A percentile compares a stretch with the other conserved stretches of the same genome.
These are phyloP conservation scores for Cyclotella baltica DNA, from an alignment of 108 stramenopile genomes.

Conservation along the genomic window DNA sequence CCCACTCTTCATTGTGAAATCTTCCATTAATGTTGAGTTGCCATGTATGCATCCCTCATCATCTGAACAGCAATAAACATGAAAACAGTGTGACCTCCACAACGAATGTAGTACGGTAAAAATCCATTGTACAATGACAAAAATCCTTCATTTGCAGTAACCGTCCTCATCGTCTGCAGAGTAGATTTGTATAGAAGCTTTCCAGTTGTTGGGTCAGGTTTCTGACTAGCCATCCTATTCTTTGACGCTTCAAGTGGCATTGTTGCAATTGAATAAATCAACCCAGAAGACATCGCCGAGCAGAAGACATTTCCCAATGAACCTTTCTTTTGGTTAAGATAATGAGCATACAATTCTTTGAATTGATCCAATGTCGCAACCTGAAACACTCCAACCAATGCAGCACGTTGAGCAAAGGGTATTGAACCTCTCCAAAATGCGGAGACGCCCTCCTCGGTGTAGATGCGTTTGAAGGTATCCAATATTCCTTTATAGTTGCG, in stretches of 20 bases:
- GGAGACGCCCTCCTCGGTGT: conserved; percentile 82
- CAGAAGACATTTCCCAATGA: conserved; percentile 90
- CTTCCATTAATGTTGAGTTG: too few relatives aligned
- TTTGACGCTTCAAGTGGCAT: conserved; percentile 96
- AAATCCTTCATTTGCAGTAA: conserved; percentile 81
- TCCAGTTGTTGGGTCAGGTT: conserved; percentile 70
- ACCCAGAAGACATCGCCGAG: conserved; percentile 92
- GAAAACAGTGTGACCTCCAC: conserved; percentile 94
- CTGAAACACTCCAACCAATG: conserved; percentile 73
- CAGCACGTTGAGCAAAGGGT: conserved; percentile 92
- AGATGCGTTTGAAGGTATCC: conserved; percentile 80
- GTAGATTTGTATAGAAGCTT: conserved; percentile 88
- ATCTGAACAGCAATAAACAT: conserved; percentile 94
- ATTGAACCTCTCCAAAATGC: conserved; percentile 92
- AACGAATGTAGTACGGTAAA: conserved; percentile 93
- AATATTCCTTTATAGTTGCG: conserved; percentile 85
- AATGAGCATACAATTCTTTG: conserved; percentile 77
- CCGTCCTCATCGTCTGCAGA: conserved; percentile 78
- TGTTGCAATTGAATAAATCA: conserved; percentile 92
- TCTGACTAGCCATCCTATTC: conserved; percentile 96
- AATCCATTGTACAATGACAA: conserved; percentile 87
- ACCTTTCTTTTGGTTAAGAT: conserved; percentile 75
- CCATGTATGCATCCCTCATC: conserved; percentile 83
- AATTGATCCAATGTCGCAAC: conserved; percentile 96
- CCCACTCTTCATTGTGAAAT: too few relatives aligned